Evolutionary conservation across 768 basidiomycete species (phyloP).

Genomic region (Mrakia gelida): DNA sequence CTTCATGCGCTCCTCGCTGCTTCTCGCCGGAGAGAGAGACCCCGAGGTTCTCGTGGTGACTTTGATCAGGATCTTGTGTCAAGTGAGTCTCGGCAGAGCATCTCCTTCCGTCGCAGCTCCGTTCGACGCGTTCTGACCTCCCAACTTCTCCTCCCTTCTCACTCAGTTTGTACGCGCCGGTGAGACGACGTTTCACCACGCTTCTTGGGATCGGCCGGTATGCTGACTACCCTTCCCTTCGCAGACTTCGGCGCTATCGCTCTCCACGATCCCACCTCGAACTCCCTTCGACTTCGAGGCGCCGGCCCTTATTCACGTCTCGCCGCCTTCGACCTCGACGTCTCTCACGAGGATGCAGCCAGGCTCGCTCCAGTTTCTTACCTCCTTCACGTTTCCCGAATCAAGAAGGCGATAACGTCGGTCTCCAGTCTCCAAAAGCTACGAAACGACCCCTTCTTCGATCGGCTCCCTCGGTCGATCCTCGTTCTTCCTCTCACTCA

Average conservation of each 20-base stretch:
- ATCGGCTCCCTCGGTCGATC: background rate
- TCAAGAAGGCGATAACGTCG: background rate
- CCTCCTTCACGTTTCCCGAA: background rate
- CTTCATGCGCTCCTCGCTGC: background rate
- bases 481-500: constrained; percentile 12
- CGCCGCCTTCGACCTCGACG: background rate
- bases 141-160: background rate
- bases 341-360: background rate
- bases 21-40: background rate
- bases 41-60: background rate
- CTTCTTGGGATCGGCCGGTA: background rate
- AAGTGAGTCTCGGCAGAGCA: background rate
- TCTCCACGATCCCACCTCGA: background rate
- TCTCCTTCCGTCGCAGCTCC: background rate
- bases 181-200: no score
- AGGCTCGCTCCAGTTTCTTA: background rate
- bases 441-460: background rate
- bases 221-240: background rate
- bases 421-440: background rate
- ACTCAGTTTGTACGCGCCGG: background rate
- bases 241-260: constrained; percentile 5
- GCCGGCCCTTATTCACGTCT: background rate
- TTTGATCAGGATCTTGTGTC: background rate
- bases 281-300: background rate
- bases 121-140: background rate